These are phyloP conservation scores for Moniliophthora roreri DNA, from an alignment of 1,284 basidiomycete genomes.

Conservation along the genomic window DNA sequence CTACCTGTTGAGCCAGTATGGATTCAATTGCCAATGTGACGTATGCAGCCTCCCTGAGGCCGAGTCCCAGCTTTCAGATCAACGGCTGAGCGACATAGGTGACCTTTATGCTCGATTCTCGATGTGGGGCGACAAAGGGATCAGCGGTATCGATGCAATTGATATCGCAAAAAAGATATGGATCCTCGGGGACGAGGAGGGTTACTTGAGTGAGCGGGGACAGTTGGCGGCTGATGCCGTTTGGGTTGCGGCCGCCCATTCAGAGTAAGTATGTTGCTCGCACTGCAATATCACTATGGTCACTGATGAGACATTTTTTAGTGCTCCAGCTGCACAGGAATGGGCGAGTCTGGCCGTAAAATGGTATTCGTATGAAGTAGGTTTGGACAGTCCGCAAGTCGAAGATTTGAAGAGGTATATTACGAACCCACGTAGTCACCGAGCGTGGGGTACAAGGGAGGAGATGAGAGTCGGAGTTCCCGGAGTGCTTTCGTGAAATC, in stretches of 20 bases:
- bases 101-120: conserved; percentile 42
- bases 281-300: conserved; percentile 4
- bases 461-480: not conserved
- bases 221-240: conserved; percentile 58
- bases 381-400: conserved; percentile 48
- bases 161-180: conserved; percentile 49
- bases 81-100: conserved; percentile 43
- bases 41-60: conserved; percentile 52
- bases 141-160: conserved; percentile 50
- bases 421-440: conserved; percentile 39
- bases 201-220: conserved; percentile 63
- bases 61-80: conserved; percentile 49
- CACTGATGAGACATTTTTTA: conserved; percentile 22
- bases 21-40: conserved; percentile 56
- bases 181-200: conserved; percentile 55
- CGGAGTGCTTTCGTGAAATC: conserved; percentile 1
- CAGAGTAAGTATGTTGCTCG: conserved; percentile 44
- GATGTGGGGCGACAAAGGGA: conserved; percentile 42
- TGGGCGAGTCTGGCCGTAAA: conserved; percentile 49
- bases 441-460: conserved; percentile 45
- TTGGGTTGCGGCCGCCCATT: conserved; percentile 58
- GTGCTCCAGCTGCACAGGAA: conserved; percentile 38
- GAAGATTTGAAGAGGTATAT: conserved; percentile 35
- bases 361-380: conserved; percentile 60
- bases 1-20: conserved; percentile 48